Percentiles rank a stretch among this genome's conserved stretches.
These are phyloP conservation scores for Rosa chinensis DNA, from an alignment of 306 rosid genomes.

Conservation along the genomic window DNA sequence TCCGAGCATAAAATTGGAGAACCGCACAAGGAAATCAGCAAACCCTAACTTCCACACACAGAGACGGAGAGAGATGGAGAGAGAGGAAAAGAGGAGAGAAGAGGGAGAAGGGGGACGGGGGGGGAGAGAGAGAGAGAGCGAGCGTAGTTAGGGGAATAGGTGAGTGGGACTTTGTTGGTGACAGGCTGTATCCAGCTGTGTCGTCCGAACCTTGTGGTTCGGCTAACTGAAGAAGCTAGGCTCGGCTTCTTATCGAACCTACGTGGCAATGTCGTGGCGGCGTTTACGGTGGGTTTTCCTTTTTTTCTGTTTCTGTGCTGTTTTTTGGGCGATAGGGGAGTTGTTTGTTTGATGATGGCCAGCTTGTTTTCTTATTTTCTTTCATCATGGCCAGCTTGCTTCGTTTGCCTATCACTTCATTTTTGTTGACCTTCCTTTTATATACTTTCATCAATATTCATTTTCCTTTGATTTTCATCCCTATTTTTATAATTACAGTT, in stretches of 20 bases:
- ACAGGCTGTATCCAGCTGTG: conserved; percentile 99
- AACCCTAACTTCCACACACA: conserved; percentile 53
- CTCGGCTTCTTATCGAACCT: conserved; percentile 45
- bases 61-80: neutral
- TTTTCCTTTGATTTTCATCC: too few relatives aligned
- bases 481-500: too few relatives aligned
- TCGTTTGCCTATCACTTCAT: too few relatives aligned
- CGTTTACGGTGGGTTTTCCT: conserved; percentile 35
- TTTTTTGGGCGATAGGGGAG: too few relatives aligned
- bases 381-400: too few relatives aligned
- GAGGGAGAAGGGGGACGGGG: neutral
- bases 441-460: too few relatives aligned
- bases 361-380: too few relatives aligned
- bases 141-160: conserved; percentile 59
- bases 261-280: conserved; percentile 72
- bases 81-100: neutral
- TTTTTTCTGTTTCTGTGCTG: too few relatives aligned
- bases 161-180: conserved; percentile 99
- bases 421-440: too few relatives aligned
- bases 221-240: conserved; percentile 39
- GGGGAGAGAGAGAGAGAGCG: conserved; percentile 22
- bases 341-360: too few relatives aligned
- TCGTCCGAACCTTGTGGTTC: conserved; percentile 58
- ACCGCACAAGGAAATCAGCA: conserved; percentile 33
- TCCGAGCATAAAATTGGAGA: conserved; percentile 4